Conservation (phyloP, 2,329 filamentous ascomycete genomes). For the Fusarium sambucinum region DNA sequence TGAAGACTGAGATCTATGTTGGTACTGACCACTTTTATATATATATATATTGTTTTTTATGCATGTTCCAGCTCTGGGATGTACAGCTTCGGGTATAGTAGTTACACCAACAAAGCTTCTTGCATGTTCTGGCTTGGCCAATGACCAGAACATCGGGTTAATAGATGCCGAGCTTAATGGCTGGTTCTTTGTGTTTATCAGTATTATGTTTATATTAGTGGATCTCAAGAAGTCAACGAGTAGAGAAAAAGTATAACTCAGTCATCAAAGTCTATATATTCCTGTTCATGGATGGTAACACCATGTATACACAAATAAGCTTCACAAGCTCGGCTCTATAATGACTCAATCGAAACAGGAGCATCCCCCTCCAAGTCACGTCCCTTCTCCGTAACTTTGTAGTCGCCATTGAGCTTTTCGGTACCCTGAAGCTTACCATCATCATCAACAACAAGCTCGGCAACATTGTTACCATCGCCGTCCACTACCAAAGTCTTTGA, state of each 20-base stretch:
- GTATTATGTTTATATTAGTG: not conserved
- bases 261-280: no score
- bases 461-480: constrained; percentile 57
- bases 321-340: not conserved
- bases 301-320: not conserved
- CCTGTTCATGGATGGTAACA: not conserved
- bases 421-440: constrained; percentile 57
- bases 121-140: not conserved
- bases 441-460: constrained; percentile 54
- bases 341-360: constrained; percentile 44
- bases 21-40: constrained; percentile 3
- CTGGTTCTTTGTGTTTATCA: not conserved
- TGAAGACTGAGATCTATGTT: not conserved
- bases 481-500: constrained; percentile 59
- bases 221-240: not conserved
- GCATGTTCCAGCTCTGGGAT: not conserved
- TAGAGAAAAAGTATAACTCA: not conserved
- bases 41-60: no score
- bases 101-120: not conserved
- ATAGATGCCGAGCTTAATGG: not conserved
- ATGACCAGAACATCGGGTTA: not conserved
- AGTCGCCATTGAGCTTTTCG: constrained; percentile 56
- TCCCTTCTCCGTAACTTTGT: constrained; percentile 43
- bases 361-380: constrained; percentile 46
- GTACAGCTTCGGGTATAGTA: not conserved